Evolutionary conservation across 371 early-diverging fungal species (phyloP).

Genomic region (Gilbertella persicaria): DNA sequence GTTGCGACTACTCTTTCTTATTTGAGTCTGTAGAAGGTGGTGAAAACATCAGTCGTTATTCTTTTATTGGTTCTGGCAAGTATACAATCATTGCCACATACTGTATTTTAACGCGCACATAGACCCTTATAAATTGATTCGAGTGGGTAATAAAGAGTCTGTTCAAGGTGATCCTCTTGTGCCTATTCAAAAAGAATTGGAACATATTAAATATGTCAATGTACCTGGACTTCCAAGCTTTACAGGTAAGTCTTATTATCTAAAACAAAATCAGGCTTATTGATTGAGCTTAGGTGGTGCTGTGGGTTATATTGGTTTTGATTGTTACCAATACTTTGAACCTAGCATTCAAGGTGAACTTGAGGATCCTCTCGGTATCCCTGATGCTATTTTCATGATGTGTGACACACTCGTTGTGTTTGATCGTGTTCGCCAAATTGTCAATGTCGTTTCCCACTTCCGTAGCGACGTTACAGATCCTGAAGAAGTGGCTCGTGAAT

Average conservation of each 20-base stretch:
- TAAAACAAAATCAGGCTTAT: background rate
- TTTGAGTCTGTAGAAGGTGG: slow-evolving; percentile 96
- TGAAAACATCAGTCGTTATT: slow-evolving; percentile 93
- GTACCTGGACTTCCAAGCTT: slow-evolving; percentile 86
- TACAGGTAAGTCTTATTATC: slow-evolving; percentile 58
- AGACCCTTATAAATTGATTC: slow-evolving; percentile 87
- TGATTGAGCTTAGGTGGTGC: slow-evolving; percentile 75
- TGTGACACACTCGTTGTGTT: slow-evolving; percentile 94
- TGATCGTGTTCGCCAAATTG: slow-evolving; percentile 89
- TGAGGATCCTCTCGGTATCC: slow-evolving; percentile 84
- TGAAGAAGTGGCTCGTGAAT: slow-evolving; percentile 59
- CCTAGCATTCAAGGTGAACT: slow-evolving; percentile 79
- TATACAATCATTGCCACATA: background rate
- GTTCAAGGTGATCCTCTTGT: slow-evolving; percentile 87
- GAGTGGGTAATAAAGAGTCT: slow-evolving; percentile 70
- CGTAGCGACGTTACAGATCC: slow-evolving; percentile 64
- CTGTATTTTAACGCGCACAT: background rate
- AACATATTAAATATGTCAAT: slow-evolving; percentile 70
- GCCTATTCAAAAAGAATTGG: slow-evolving; percentile 83
- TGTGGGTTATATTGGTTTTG: slow-evolving; percentile 95
- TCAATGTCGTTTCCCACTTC: slow-evolving; percentile 91
- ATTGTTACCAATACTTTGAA: slow-evolving; percentile 96
- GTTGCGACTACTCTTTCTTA: slow-evolving; percentile 83
- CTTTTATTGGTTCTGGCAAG: slow-evolving; percentile 90
- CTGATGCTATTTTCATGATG: slow-evolving; percentile 91